A percentile compares a stretch with the other conserved stretches of the same genome.
These are phyloP conservation scores for Fomitopsis betulina DNA, from an alignment of 1,284 basidiomycete genomes.

Conservation along the genomic window DNA sequence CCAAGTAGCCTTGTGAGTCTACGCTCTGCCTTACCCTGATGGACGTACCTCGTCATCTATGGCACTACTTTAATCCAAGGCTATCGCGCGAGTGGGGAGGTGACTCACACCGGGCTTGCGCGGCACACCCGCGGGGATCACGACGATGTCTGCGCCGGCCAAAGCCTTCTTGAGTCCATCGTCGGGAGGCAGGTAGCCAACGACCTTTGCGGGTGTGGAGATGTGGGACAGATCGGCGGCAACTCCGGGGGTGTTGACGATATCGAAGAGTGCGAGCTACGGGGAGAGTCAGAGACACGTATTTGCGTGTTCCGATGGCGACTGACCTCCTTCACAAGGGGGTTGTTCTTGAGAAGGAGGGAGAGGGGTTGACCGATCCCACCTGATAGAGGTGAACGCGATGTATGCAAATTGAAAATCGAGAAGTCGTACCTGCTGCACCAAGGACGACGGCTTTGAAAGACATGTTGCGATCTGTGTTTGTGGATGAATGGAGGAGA, in stretches of 20 bases:
- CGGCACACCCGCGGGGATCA: conserved; percentile 97
- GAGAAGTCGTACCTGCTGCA: conserved; percentile 63
- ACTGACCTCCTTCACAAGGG: conserved; percentile 70
- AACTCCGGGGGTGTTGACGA: conserved; percentile 95
- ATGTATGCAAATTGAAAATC: not conserved
- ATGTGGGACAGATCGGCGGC: conserved; percentile 94
- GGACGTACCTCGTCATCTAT: conserved; percentile 71
- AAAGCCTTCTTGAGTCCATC: conserved; percentile 83
- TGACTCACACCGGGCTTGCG: conserved; percentile 85
- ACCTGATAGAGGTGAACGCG: conserved; percentile 38
- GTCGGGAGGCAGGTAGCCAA: conserved; percentile 69
- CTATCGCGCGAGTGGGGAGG: conserved; percentile 1
- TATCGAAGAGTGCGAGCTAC: conserved; percentile 90
- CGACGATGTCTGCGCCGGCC: conserved; percentile 82
- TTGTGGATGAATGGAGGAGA: not conserved
- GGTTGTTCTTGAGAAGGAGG: conserved; percentile 85
- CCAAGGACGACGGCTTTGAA: conserved; percentile 91
- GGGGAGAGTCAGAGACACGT: not conserved
- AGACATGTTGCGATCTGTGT: conserved; percentile 38
- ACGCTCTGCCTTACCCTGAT: conserved; percentile 7
- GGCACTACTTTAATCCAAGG: conserved; percentile 8
- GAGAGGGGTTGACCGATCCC: conserved; percentile 93
- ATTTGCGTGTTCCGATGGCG: not conserved
- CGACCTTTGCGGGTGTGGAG: conserved; percentile 72
- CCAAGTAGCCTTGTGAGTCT: conserved; percentile 1